A percentile compares a stretch with the other conserved stretches of the same genome.
phyloP scores from a whole-genome alignment of 441 rosid species.

The Melastoma candidum region DNA sequence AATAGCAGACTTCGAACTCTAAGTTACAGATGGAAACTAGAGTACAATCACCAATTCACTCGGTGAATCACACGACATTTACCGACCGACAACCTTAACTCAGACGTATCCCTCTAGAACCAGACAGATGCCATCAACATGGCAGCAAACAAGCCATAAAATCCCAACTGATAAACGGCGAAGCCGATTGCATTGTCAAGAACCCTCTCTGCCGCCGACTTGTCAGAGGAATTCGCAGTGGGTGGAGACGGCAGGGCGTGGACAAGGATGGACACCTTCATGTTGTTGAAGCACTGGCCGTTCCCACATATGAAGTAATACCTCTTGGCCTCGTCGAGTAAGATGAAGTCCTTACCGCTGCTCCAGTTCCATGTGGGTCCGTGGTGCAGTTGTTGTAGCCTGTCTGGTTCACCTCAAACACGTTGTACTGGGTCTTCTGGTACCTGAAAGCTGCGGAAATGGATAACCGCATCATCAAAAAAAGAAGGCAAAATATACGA shows the following conservation, averaged over 20 bases:
- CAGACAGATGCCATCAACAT: slow-evolving; percentile 32
- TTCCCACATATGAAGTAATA: slow-evolving; percentile 71
- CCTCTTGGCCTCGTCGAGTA: slow-evolving; percentile 42
- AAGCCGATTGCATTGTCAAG: slow-evolving; percentile 12
- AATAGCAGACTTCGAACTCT: no score
- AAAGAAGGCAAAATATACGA: no score
- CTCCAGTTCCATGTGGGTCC: slow-evolving; percentile 53
- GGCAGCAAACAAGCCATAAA: slow-evolving; percentile 23
- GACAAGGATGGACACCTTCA: slow-evolving; percentile 63
- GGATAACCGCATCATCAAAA: no score
- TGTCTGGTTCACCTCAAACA: slow-evolving; percentile 65
- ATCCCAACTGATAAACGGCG: slow-evolving; percentile 17
- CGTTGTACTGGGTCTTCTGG: slow-evolving; percentile 59
- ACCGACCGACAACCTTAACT: background rate
- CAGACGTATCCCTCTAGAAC: slow-evolving; percentile 13
- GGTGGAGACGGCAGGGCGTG: slow-evolving; percentile 42
- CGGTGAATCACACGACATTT: no score
- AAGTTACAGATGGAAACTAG: no score
- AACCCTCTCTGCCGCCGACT: slow-evolving; percentile 17
- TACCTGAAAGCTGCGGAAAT: slow-evolving; percentile 58
- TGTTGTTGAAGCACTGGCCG: slow-evolving; percentile 58
- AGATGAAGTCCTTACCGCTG: slow-evolving; percentile 66
- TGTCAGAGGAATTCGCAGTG: slow-evolving; percentile 16
- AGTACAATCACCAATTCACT: no score
- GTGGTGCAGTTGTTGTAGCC: slow-evolving; percentile 79